Evolutionary conservation across 495 filamentous ascomycete genomes (phyloP).

Genomic region (Echria macrotheca): DNA sequence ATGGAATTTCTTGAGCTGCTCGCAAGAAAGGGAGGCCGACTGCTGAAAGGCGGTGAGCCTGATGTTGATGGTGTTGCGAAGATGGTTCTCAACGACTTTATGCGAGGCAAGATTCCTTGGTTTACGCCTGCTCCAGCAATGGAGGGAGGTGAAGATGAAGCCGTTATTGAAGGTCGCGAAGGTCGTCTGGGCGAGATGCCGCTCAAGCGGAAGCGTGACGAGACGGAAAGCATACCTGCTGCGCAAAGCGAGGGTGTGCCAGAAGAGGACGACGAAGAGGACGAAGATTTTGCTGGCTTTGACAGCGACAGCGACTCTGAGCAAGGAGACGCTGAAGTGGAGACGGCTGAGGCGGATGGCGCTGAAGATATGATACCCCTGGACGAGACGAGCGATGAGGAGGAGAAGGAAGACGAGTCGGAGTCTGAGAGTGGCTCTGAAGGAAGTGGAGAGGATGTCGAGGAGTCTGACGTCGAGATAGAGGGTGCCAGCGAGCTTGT

Average conservation of each 20-base stretch:
- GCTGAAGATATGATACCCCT: conserved; percentile 51
- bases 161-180: conserved; percentile 51
- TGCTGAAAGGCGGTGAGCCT: conserved; percentile 85
- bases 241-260: conserved; percentile 17
- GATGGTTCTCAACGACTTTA: conserved; percentile 91
- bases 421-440: conserved; percentile 23
- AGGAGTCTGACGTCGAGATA: conserved; percentile 25
- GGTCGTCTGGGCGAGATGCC: conserved; percentile 56
- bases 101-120: conserved; percentile 93
- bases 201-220: conserved; percentile 52
- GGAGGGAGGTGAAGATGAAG: conserved; percentile 49
- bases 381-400: conserved; percentile 45
- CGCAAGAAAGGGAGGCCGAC: conserved; percentile 77
- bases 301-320: conserved; percentile 43
- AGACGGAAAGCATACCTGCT: conserved; percentile 32
- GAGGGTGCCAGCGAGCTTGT: conserved; percentile 22
- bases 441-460: conserved; percentile 29
- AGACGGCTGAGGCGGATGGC: conserved; percentile 25
- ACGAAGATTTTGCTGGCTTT: conserved; percentile 47
- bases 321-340: conserved; percentile 32
- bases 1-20: conserved; percentile 82
- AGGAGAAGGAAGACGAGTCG: conserved; percentile 36
- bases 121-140: conserved; percentile 73
- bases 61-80: conserved; percentile 92
- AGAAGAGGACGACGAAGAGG: conserved; percentile 22